Base-by-base conservation (phyloP, 2,329 filamentous ascomycete species). In the Microsporum ferrugineum region DNA sequence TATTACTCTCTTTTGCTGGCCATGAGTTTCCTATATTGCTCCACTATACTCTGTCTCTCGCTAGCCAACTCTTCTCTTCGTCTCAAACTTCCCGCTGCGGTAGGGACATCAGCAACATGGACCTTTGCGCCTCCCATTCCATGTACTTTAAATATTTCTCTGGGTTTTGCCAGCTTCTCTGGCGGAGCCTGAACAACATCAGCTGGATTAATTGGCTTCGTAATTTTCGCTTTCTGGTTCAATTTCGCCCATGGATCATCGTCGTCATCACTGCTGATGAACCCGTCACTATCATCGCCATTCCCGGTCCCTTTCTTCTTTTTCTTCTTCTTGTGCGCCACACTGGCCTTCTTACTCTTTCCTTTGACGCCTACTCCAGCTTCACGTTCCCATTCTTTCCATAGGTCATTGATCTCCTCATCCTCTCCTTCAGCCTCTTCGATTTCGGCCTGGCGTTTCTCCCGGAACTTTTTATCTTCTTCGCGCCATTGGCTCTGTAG, bases 171-270 rank as follows among this genome's bases (percentile, higher is more conserved):
- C 66, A 83, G 81, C 60, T 95, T 80, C 64, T 83, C 82, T 0
- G 91, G 91, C 34, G 91, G 91, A 41, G 88, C 91, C 68, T 85
- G 79, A 2, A 83, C 90, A 33, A 91, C 80, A 34, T 75, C 75
- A 61, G 75, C 71, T 39, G 74, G 72, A 65, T 76, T 77, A 33
- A 64, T 61, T 60, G 69, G 68, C 58, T 71, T 70, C 38, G 68
- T 70, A 59, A 66, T 64, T 5, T 71, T 69, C 61, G 85, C 78
- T 75, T 84, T 84, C 71, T 80, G 80, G 71, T 87, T 86, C 65
- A 96, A 73, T 63, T 84, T 84, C 49, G 82, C 84, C 89, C 89
- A 95, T 0, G 89, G 88, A 72, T 92, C 89, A 7, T 85, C 82
- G 58, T 85, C 80, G 47, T 79, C 78, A 31, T 77, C 78, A 55